Evolutionary conservation across 2,329 filamentous ascomycete genomes (phyloP), one percentile per base, ranked within the genome.

Genomic region (Microdochium nivale): DNA sequence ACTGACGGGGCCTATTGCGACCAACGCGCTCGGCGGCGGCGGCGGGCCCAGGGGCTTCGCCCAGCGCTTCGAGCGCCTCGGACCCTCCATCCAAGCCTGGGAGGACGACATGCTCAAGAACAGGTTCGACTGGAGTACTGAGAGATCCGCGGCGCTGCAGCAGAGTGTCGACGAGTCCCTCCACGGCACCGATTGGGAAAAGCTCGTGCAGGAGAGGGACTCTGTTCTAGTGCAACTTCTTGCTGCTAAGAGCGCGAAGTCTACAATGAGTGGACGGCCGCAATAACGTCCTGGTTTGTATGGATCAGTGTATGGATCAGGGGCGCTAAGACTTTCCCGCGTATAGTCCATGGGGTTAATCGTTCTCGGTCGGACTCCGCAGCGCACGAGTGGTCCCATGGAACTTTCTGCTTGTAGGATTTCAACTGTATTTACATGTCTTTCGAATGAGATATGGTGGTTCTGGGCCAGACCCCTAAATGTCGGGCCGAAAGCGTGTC

Each of bases 1-100:
- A 2, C 52, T 59, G 27, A 59, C 57, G 54, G 57, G 57, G 16
- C 57, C 57, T 1, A 56, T 37, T 37, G 33, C 33, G 5, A 37
- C n/a, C 33, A 37, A 37, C n/a, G n/a, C 33, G 13, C 33, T 37
- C 33, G 33, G 33, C 16, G 33, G 33, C n/a, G 33, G 33, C 13
- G 33, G 33, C 11, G 33, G 33, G 4, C 33, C 11, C n/a, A 19
- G 16, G 5, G 33, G 33, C n/a, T 37, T 37, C 16, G 33, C 13
- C 13, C 33, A 37, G n/a, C 11, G 33, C 11, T 19, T 37, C n/a
- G 33, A 37, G n/a, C 11, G 33, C 11, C 33, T 37, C 33, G 33
- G 33, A 4, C 33, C 33, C 4, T 14, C 33, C 33, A 37, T 37
- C n/a, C 33, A 37, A 16, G 14, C 13, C n/a, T 37, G 33, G 33